Evolutionary conservation across 129 eudicot species (phyloP).

Genomic region (Deinandra increscens): DNA sequence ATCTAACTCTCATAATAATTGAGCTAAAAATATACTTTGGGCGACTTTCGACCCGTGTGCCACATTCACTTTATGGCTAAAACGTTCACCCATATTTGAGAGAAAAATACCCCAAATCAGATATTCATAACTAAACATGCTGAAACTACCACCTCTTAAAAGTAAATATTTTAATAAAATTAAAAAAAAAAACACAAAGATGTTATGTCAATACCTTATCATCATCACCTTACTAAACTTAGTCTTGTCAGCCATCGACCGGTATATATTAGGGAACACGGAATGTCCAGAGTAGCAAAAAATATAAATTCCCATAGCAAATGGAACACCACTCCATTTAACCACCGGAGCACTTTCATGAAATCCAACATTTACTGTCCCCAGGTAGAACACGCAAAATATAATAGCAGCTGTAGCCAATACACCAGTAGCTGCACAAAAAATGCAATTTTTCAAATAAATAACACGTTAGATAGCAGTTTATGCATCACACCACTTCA

Average conservation of each 20-base stretch:
- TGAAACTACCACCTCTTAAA: not conserved
- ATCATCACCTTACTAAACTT: constrained; percentile 63
- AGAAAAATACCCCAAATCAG: not conserved
- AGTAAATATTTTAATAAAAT: not conserved
- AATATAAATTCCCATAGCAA: constrained; percentile 81
- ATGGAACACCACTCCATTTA: constrained; percentile 76
- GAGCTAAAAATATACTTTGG: not conserved
- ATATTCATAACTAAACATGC: not conserved
- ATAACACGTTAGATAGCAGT: not conserved
- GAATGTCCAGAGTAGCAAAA: constrained; percentile 91
- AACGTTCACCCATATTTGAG: not conserved
- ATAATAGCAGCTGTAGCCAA: constrained; percentile 60
- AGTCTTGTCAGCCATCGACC: constrained; percentile 88
- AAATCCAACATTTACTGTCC: constrained; percentile 63
- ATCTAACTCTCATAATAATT: not conserved
- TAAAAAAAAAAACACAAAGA: not conserved
- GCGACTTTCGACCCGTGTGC: constrained; percentile 2
- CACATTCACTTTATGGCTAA: not conserved
- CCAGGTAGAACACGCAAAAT: constrained; percentile 54
- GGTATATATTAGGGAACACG: constrained; percentile 92
- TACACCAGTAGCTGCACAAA: constrained; percentile 83
- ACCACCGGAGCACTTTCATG: constrained; percentile 52
- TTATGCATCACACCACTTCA: not conserved
- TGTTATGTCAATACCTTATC: constrained; percentile 42
- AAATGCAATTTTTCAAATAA: not conserved